Base-by-base conservation (phyloP, 2,329 filamentous ascomycete genomes). In the Colletotrichum caudatum region DNA sequence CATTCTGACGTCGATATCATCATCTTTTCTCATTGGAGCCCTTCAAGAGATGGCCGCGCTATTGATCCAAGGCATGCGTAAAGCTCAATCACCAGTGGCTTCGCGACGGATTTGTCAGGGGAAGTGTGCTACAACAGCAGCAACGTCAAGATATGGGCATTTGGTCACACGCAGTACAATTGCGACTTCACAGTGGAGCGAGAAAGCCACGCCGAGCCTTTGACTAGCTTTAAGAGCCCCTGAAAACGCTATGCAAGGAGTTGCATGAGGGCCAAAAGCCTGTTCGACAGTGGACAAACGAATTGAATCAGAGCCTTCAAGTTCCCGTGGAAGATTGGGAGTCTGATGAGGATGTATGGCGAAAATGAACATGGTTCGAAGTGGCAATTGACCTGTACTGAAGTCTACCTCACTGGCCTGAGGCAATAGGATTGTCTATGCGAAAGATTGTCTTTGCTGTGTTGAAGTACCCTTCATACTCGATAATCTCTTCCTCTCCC, bases 111-210 rank as follows among this genome's bases (percentile, higher is more conserved):
- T 74, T 74, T 86, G 56, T 77, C 74, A 0, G 67, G 48, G 1
- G 78, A 85, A 61, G 37, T 66, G 16, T 85, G 83, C 65, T 85
- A 81, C 81, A 78, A 64, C 41, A 80, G 76, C 65, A 70, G 68
- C 0, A 76, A 70, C 5, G 84, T 86, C 5, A 78, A 76, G 46
- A 29, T 84, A 3, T 86, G 84, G 84, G 84, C 81, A 2, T 86
- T 85, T 77, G 84, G 84, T 2, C 84, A 87, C 74, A 86, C 84
- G 16, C 84, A 86, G 75, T 84, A 78, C 72, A 84, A 83, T 73
- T 84, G 80, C 74, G 78, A 81, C 62, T 84, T 81, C 64, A 35
- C 67, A 5, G 78, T 80, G 3, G 76, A 77, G 18, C 64, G 74
- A 7, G 50, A 16, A n/a, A 74, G 69, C 0, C 75, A 64, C 12